Conservation (phyloP, 73 alveolate genomes). For the Paraurostyla sp. region DNA sequence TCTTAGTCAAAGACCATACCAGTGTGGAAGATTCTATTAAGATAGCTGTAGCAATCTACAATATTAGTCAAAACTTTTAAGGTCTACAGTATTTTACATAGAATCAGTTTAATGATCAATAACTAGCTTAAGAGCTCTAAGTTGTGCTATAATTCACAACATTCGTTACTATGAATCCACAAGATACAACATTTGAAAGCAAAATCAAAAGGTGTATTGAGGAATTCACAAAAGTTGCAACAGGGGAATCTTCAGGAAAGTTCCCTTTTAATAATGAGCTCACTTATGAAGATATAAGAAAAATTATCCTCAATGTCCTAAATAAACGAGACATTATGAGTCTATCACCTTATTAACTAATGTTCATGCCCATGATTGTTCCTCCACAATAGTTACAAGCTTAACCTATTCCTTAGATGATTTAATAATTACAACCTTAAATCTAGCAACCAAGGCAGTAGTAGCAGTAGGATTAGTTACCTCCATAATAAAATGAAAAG, state of each 20-base stretch:
- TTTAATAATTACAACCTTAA: background rate
- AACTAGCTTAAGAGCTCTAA: background rate
- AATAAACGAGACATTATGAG: background rate
- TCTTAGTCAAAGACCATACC: conserved; percentile 5
- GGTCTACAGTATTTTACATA: background rate
- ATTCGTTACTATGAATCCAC: background rate
- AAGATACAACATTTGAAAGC: background rate
- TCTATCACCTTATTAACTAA: background rate
- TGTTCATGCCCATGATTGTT: conserved; percentile 17
- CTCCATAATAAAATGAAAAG: too few species aligned
- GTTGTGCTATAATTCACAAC: background rate
- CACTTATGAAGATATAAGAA: background rate
- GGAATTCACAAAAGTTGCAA: conserved; percentile 25
- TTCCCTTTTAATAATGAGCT: background rate
- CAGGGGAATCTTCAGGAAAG: background rate
- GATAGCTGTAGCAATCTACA: background rate
- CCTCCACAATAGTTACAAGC: background rate
- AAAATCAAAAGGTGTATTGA: background rate
- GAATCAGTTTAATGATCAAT: background rate
- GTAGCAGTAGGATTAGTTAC: background rate
- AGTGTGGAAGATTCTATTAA: conserved; percentile 2
- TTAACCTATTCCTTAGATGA: background rate
- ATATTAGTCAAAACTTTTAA: background rate
- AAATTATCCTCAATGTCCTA: background rate
- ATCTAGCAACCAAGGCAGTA: background rate